Evolutionary conservation across 805 yeast species (phyloP).

Genomic region (Ogataea saltuana): DNA sequence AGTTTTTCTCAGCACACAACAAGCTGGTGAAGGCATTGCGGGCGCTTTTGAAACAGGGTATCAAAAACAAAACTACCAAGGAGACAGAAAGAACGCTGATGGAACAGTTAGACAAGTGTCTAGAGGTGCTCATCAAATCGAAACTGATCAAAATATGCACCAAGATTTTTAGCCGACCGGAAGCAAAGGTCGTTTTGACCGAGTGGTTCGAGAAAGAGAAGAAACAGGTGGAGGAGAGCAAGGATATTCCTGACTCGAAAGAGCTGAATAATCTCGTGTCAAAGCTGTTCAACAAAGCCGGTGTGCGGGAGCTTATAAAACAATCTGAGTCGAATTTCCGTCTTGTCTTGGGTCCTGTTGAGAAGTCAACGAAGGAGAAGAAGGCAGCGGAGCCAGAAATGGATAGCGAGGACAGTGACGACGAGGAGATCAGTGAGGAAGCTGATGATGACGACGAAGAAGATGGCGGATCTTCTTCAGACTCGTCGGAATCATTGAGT

Average conservation of each 20-base stretch:
- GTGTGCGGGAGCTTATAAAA: slow-evolving; percentile 35
- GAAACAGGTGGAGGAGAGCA: slow-evolving; percentile 27
- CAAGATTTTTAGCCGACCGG: slow-evolving; percentile 23
- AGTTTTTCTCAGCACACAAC: slow-evolving; percentile 46
- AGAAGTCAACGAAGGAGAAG: slow-evolving; percentile 27
- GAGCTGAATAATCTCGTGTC: slow-evolving; percentile 49
- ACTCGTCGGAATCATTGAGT: slow-evolving; percentile 11
- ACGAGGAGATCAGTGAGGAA: slow-evolving; percentile 22
- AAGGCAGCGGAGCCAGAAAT: slow-evolving; percentile 26
- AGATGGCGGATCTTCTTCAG: slow-evolving; percentile 6
- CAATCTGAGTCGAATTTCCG: slow-evolving; percentile 29
- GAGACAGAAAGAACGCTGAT: slow-evolving; percentile 4
- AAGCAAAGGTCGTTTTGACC: slow-evolving; percentile 28
- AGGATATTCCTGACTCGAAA: slow-evolving; percentile 42
- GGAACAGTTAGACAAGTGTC: slow-evolving; percentile 13
- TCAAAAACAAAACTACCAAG: slow-evolving; percentile 17
- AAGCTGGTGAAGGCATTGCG: slow-evolving; percentile 43
- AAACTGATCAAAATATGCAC: slow-evolving; percentile 25
- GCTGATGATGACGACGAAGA: slow-evolving; percentile 26
- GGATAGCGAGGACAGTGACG: slow-evolving; percentile 16
- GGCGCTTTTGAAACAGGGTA: slow-evolving; percentile 24
- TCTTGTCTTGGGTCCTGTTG: slow-evolving; percentile 31
- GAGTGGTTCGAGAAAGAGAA: slow-evolving; percentile 33
- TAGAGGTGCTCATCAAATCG: slow-evolving; percentile 25
- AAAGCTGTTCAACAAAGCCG: slow-evolving; percentile 45